Percentiles rank a stretch among this genome's conserved stretches.
phyloP scores from a whole-genome alignment of 108 stramenopile species.

The Parietichytrium sp. region DNA sequence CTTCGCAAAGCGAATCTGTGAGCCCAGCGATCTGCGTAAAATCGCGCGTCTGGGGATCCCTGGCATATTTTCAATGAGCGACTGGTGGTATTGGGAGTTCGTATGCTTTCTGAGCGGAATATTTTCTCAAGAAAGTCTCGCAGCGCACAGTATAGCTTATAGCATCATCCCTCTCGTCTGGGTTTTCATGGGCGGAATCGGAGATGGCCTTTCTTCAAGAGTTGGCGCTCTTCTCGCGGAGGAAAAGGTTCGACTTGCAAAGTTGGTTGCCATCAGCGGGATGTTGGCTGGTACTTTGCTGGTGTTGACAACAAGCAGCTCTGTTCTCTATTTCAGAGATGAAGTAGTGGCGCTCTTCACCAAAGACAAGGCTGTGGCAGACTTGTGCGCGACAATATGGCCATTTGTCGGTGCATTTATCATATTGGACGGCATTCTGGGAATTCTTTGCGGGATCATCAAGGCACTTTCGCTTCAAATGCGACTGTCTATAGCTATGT shows the following conservation, averaged over 20 bases:
- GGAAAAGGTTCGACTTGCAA: background rate
- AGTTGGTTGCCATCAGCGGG: background rate
- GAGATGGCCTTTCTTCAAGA: background rate
- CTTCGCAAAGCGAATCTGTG: background rate
- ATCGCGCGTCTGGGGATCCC: background rate
- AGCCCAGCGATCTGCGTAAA: background rate
- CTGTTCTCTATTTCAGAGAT: background rate
- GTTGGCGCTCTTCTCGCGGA: constrained; percentile 9
- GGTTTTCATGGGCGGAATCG: background rate
- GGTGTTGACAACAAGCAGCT: too few species aligned
- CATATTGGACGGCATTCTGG: background rate
- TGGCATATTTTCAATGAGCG: constrained; percentile 1
- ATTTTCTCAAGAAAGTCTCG: background rate
- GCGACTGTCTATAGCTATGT: background rate
- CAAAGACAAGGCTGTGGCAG: background rate
- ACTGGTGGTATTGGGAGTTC: constrained; percentile 37
- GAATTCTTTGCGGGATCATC: background rate
- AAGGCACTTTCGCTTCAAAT: background rate
- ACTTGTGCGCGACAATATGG: background rate
- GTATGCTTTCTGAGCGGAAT: constrained; percentile 18
- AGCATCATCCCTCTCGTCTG: background rate
- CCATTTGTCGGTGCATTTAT: background rate
- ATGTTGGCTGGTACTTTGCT: too few species aligned
- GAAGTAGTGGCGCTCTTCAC: background rate
- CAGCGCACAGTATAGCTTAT: constrained; percentile 32